Percentiles rank a stretch among this genome's conserved stretches.
phyloP scores from a whole-genome alignment of 495 filamentous ascomycete species.

The Paragyromitra xinjiangensis region DNA sequence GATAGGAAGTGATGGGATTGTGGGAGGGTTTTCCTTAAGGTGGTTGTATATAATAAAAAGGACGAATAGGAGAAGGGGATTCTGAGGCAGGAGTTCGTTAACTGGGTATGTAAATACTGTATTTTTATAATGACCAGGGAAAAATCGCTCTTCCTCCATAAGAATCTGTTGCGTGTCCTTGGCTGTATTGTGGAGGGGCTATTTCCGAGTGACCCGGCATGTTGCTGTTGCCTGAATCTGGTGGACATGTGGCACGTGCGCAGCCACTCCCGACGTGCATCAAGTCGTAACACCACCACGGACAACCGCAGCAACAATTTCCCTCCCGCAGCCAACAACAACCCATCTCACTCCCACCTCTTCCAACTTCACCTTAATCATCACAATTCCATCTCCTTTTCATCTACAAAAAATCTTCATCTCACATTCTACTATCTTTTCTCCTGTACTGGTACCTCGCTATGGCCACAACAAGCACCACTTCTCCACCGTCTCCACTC shows the following conservation, averaged over 20 bases:
- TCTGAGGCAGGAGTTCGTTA: background rate
- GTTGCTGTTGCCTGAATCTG: constrained; percentile 21
- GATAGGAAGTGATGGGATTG: constrained; percentile 23
- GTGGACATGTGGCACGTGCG: constrained; percentile 4
- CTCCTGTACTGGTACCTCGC: background rate
- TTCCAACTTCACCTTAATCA: background rate
- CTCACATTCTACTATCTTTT: background rate
- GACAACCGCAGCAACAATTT: background rate
- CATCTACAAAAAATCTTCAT: background rate
- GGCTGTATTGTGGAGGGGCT: background rate
- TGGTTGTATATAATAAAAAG: background rate
- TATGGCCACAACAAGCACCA: constrained; percentile 18
- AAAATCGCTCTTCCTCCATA: background rate
- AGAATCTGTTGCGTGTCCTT: background rate
- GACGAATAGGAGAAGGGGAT: background rate
- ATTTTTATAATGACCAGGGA: constrained; percentile 18
- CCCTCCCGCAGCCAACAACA: background rate
- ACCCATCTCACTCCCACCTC: background rate
- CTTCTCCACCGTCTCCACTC: background rate
- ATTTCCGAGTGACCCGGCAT: constrained; percentile 10
- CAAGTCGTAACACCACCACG: background rate
- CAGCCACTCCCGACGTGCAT: background rate
- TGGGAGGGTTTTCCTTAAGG: background rate
- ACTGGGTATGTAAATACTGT: constrained; percentile 37
- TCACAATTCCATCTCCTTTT: background rate